Percentiles rank a stretch among this genome's conserved stretches.
Conservation (phyloP, 768 basidiomycete species). For the Mrakia gelida region DNA sequence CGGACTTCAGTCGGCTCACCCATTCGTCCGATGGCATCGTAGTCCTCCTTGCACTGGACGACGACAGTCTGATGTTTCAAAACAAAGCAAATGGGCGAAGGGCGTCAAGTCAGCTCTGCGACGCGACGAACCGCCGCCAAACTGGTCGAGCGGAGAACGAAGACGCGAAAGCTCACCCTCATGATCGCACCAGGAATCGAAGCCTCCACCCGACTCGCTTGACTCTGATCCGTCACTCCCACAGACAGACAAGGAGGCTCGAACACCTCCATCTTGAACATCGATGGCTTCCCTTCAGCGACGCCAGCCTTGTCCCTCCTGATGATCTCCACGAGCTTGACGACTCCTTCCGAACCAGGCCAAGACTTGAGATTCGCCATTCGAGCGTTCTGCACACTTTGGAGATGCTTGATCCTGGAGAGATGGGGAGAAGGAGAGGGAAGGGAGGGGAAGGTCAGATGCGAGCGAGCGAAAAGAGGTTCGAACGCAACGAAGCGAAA, state of each 20-base stretch:
- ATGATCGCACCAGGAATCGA: slow-evolving; percentile 60
- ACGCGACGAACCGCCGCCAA: too few species aligned
- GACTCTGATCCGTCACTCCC: slow-evolving; percentile 61
- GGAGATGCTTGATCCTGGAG: slow-evolving; percentile 4
- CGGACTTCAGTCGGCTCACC: too few species aligned
- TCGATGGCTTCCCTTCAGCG: slow-evolving; percentile 50
- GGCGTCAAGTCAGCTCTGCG: slow-evolving; percentile 48
- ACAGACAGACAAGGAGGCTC: slow-evolving; percentile 76
- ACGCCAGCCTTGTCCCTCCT: slow-evolving; percentile 42
- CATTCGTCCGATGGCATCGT: slow-evolving; percentile 53
- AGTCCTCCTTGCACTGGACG: slow-evolving; percentile 75
- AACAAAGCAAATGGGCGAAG: background rate
- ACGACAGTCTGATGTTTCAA: slow-evolving; percentile 79
- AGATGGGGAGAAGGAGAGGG: too few species aligned
- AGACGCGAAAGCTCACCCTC: slow-evolving; percentile 53
- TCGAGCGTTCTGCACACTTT: background rate
- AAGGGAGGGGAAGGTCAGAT: background rate
- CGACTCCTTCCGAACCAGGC: slow-evolving; percentile 49
- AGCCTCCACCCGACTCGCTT: slow-evolving; percentile 66
- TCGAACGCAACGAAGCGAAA: too few species aligned
- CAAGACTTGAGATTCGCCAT: slow-evolving; percentile 24
- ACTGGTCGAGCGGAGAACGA: too few species aligned
- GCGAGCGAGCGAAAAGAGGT: too few species aligned
- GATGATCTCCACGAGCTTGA: slow-evolving; percentile 68
- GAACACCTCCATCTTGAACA: slow-evolving; percentile 75